Evolutionary conservation across 345 rosid genomes (phyloP), one percentile per base, ranked within the genome.

Genomic region (Eutrema heterophyllum): DNA sequence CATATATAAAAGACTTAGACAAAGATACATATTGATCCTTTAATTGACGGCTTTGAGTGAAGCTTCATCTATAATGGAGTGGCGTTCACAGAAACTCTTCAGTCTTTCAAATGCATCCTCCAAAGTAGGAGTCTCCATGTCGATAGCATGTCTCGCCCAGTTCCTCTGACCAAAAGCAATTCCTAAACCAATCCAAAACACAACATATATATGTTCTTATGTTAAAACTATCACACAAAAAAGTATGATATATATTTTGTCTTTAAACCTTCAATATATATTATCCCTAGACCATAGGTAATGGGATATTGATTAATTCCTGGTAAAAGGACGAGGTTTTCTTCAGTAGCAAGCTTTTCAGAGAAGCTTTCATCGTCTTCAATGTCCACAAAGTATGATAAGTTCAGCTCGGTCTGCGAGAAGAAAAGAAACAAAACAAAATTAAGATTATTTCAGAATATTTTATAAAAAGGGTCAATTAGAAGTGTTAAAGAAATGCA

Each of bases 131-230:
- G 67, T 38, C 7, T 48, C 67, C 72, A 66, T 74, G 18, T 74
- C 78, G 4, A 74, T 49, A 0, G 78, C 58, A 49, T 74, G 78
- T 52, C 72, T 74, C 18, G 44, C 44, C 61, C 67, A 67, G 15
- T 40, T 41, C 15, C 13, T 58, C 50, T 49, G 72, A 38, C 97
- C 92, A 33, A 87, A 80, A 33, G 81, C 81, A 16, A 64, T 14
- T 45, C 93, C 97, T 91, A 56, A 83, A 36, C 4, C 36, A 27
- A 49, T 52, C 29, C 33, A 43, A 67, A 10, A 60, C 61, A 56
- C 16, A 60, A 54, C 49, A 30, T 38, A 62, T 21, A 62, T 54
- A 62, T 54, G 35, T 21, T 40, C 2, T 38, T 61, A 36, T n/a
- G 13, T 30, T 12, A 7, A 39, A 21, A 30, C 18, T 3, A 1